Base-by-base conservation (phyloP, 78 protist species). In the Goniomonas avonlea region DNA sequence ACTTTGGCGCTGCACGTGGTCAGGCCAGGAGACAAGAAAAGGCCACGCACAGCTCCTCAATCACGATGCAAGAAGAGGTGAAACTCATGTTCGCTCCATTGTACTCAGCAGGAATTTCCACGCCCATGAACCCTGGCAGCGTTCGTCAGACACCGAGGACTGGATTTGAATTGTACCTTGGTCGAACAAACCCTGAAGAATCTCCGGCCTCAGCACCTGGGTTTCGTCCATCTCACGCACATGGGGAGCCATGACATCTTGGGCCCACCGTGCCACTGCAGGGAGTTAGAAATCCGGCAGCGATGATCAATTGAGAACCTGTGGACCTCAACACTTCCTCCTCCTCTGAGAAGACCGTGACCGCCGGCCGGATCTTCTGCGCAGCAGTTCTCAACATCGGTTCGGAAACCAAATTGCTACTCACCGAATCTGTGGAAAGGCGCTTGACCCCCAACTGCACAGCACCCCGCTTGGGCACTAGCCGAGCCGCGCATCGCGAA, bases 1-100 rank as follows among this genome's bases (percentile, higher is more conserved):
- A 76, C 81, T 15, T 5, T 20, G 18, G 81, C 81, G 17, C 56
- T 8, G n/a, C n/a, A n/a, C n/a, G n/a, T n/a, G n/a, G n/a, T n/a
- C n/a, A n/a, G n/a, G n/a, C n/a, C n/a, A n/a, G n/a, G n/a, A n/a
- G n/a, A n/a, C n/a, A n/a, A n/a, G n/a, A n/a, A n/a, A n/a, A n/a
- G n/a, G n/a, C n/a, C n/a, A n/a, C n/a, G n/a, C n/a, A n/a, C n/a
- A n/a, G n/a, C 58, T 58, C 81, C 38, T 76, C 81, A 0, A 76
- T 34, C 53, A 37, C 81, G n/a, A 59, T 15, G 58, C 68, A 58
- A 13, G 71, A 53, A 2, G 69, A 27, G 18, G 71, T 76, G 70
- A 76, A 43, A 21, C 71, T 37, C 70, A 58, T 0, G 3, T 70
- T 70, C 43, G 35, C 68, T 0, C 81, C 81, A 5, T 70, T 70